Conservation (phyloP, 2,329 filamentous ascomycete species). For the Pseudocercospora vitis region DNA sequence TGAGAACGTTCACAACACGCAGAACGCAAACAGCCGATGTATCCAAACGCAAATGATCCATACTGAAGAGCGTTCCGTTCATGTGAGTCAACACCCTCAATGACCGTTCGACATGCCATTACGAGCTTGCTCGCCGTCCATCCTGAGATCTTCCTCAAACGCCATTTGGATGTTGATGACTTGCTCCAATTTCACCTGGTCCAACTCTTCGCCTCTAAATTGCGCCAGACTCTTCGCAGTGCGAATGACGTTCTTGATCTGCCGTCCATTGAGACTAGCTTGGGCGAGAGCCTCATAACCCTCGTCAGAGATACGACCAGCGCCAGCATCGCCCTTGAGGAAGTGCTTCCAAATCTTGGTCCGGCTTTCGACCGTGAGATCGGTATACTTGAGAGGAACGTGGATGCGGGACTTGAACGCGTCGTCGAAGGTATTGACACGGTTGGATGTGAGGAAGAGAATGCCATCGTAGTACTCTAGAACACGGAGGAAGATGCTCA, state of each 20-base stretch:
- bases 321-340: constrained; percentile 17
- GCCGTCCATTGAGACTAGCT: constrained; percentile 32
- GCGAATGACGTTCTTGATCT: constrained; percentile 36
- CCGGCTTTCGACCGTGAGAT: constrained; percentile 26
- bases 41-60: too few relatives aligned
- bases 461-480: constrained; percentile 44
- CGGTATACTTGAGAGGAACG: constrained; percentile 34
- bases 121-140: background rate
- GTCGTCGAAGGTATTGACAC: constrained; percentile 38
- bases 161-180: constrained; percentile 32
- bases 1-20: too few relatives aligned
- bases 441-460: constrained; percentile 42
- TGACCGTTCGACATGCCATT: background rate
- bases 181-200: constrained; percentile 29
- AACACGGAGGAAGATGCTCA: constrained; percentile 55
- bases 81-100: background rate
- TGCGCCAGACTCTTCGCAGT: constrained; percentile 33
- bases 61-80: too few relatives aligned
- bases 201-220: constrained; percentile 26
- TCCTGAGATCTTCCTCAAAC: constrained; percentile 31
- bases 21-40: too few relatives aligned
- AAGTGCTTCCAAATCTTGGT: constrained; percentile 33
- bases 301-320: constrained; percentile 23
- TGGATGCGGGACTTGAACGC: constrained; percentile 43
- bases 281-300: constrained; percentile 25